phyloP scores from a whole-genome alignment of 768 basidiomycete genomes.

The Tulasnella calospora region DNA sequence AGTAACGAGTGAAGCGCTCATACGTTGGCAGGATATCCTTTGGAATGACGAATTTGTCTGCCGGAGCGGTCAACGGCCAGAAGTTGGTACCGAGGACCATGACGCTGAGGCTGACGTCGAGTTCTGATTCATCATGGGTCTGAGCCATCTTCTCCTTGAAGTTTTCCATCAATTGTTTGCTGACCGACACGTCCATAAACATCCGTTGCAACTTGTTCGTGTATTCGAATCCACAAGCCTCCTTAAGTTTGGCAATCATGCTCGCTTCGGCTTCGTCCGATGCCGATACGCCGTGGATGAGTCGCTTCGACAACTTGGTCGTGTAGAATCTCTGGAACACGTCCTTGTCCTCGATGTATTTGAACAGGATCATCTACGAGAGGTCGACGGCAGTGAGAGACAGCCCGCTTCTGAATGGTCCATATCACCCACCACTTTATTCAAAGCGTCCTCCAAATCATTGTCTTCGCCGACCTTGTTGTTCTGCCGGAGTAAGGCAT shows the following conservation, averaged over 20 bases:
- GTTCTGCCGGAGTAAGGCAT: conserved; percentile 83
- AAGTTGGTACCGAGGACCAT: conserved; percentile 94
- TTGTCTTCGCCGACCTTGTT: conserved; percentile 93
- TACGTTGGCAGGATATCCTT: conserved; percentile 80
- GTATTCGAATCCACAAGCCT: conserved; percentile 94
- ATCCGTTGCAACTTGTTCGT: conserved; percentile 93
- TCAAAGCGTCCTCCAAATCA: conserved; percentile 81
- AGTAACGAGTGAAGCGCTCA: conserved; percentile 87
- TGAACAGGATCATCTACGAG: conserved; percentile 89
- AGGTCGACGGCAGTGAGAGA: not conserved
- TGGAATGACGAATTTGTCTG: conserved; percentile 84
- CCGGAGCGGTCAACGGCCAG: conserved; percentile 85
- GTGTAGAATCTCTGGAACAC: conserved; percentile 98
- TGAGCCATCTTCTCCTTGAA: conserved; percentile 92
- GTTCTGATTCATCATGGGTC: conserved; percentile 63
- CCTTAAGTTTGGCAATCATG: conserved; percentile 98
- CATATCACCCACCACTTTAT: conserved; percentile 66
- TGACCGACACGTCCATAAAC: conserved; percentile 97
- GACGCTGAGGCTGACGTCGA: conserved; percentile 84
- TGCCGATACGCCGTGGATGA: conserved; percentile 84
- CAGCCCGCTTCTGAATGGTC: not conserved
- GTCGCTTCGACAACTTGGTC: conserved; percentile 85
- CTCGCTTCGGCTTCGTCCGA: conserved; percentile 95
- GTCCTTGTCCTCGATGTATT: conserved; percentile 97
- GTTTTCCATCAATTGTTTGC: conserved; percentile 89